Conservation (phyloP, 768 basidiomycete genomes). For the Fibroporia radiculosa region DNA sequence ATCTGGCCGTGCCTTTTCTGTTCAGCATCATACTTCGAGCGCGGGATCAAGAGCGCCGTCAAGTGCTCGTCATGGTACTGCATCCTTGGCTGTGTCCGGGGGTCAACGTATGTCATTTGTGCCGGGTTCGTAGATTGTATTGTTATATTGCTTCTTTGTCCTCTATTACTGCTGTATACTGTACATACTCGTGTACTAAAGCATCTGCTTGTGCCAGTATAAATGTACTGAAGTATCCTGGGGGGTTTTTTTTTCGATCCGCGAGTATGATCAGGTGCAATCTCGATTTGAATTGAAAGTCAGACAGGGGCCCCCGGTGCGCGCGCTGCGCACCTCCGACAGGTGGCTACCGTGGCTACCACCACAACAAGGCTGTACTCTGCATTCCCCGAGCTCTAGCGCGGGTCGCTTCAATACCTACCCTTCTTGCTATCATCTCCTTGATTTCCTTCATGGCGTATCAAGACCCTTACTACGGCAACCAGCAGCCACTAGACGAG, state of each 20-base stretch:
- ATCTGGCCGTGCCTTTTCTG: constrained; percentile 14
- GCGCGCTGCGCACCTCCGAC: background rate
- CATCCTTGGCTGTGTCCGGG: constrained; percentile 12
- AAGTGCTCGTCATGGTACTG: constrained; percentile 11
- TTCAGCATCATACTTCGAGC: background rate
- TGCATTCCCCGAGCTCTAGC: constrained; percentile 6
- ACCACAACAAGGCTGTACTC: constrained; percentile 12
- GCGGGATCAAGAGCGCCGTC: background rate
- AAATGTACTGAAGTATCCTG: too few relatives aligned
- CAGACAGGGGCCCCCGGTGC: background rate
- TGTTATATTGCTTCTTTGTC: too few relatives aligned
- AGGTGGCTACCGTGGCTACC: background rate
- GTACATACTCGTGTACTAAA: too few relatives aligned
- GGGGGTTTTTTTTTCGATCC: too few relatives aligned
- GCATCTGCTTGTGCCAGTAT: too few relatives aligned
- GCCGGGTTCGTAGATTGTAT: too few relatives aligned
- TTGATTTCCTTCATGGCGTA: constrained; percentile 35
- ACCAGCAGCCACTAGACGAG: constrained; percentile 26
- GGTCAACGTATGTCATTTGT: constrained; percentile 50
- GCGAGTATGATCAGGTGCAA: too few relatives aligned
- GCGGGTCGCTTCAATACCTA: constrained; percentile 16
- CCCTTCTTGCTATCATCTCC: background rate
- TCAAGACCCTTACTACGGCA: constrained; percentile 42
- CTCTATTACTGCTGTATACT: too few relatives aligned
- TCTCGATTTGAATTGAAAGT: background rate